A percentile compares a stretch with the other conserved stretches of the same genome.
Conservation (phyloP, 768 basidiomycete species). For the Tricholoma saponaceum region DNA sequence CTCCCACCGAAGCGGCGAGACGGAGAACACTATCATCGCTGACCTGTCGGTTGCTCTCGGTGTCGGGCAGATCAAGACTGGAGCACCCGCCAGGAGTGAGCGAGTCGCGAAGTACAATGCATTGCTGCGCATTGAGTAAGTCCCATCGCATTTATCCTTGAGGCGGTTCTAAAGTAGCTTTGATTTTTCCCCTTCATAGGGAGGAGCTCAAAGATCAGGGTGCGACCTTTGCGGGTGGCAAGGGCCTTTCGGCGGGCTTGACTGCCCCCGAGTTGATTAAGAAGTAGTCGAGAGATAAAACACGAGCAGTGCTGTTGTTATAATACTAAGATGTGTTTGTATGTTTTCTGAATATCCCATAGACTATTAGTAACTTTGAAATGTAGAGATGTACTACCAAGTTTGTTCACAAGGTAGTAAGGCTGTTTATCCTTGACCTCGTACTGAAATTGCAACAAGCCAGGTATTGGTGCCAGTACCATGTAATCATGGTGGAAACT, state of each 20-base stretch:
- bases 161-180: conserved; percentile 7
- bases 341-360: not conserved
- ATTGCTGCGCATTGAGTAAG: conserved; percentile 86
- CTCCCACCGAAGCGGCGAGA: conserved; percentile 98
- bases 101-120: conserved; percentile 95
- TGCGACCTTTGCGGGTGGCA: conserved; percentile 69
- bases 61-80: conserved; percentile 96
- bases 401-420: too few relatives aligned
- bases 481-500: too few relatives aligned
- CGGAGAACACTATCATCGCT: conserved; percentile 95
- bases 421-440: too few relatives aligned
- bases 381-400: not conserved
- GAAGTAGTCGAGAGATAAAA: conserved; percentile 39
- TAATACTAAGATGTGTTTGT: not conserved
- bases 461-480: too few relatives aligned
- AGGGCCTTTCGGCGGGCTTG: conserved; percentile 75
- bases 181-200: conserved; percentile 33
- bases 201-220: conserved; percentile 69
- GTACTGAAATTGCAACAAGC: too few relatives aligned
- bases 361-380: not conserved
- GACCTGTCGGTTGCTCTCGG: conserved; percentile 93
- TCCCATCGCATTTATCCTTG: conserved; percentile 11
- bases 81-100: conserved; percentile 93
- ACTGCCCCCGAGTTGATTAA: conserved; percentile 68
- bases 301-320: not conserved